Evolutionary conservation across 257 asterid genomes (phyloP), one percentile per base, ranked within the genome.

Genomic region (Schizonepeta tenuifolia): DNA sequence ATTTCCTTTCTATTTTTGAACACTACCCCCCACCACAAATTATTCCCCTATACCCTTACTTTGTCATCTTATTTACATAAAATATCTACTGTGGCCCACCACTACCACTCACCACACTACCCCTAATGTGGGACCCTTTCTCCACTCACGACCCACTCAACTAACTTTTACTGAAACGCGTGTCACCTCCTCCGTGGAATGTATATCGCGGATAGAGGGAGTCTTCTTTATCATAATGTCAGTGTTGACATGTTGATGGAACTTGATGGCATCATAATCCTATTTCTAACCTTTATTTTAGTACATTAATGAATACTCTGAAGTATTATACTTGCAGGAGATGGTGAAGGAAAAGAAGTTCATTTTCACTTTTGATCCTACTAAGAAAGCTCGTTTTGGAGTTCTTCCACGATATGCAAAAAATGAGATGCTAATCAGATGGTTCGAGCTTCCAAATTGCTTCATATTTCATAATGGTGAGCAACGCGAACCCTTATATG

Each of bases 381-480:
- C 97, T 22, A 87, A 87, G 74, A 88, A 86, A 81, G 97, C 99
- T 69, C 95, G 92, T 40, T 95, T 95, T 77, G 99, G 99, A 26
- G 73, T 95, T 77, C 99, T 95, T 69, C 96, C 99, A 0, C 91
- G 99, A 31, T 92, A 91, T 77, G 92, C 96, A 21, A 92, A 84
- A 75, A 92, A 80, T 79, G 99, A 95, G 78, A 63, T 75, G 71
- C 80, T 84, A 72, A 90, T 95, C 78, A 90, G 82, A 83, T 95
- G 99, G 99, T 95, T 95, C 70, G 98, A 95, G 86, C 97, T 95
- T 79, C 98, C 99, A 73, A 95, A 85, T 59, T 95, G 99, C 90
- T 90, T 90, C 90, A 90, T 95, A 67, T 95, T 92, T 83, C 99
- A 95, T 76, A 95, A 95, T 10, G 98, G 99, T 95, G 77, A 81